Evolutionary conservation across 495 filamentous ascomycete genomes (phyloP).

Genomic region (Aspergillus avenaceus): DNA sequence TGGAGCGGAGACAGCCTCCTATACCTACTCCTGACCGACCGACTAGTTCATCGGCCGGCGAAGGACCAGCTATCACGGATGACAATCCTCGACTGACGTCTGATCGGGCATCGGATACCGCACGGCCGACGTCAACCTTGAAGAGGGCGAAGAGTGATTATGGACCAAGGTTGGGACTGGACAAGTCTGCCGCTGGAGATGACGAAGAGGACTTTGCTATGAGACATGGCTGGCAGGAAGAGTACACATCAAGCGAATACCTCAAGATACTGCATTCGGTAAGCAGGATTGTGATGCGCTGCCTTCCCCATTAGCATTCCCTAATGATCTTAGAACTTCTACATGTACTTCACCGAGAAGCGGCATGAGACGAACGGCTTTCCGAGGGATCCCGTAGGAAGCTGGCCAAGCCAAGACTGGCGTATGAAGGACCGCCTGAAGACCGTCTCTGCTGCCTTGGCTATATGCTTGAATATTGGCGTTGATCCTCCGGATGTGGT

Average conservation of each 20-base stretch:
- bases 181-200: conserved; percentile 25
- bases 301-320: neutral
- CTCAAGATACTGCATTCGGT: conserved; percentile 56
- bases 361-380: conserved; percentile 95
- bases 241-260: conserved; percentile 57
- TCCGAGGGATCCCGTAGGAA: conserved; percentile 60
- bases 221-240: conserved; percentile 60
- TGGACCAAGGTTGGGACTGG: conserved; percentile 43
- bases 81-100: conserved; percentile 23
- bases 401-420: conserved; percentile 80
- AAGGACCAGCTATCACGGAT: conserved; percentile 21
- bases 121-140: conserved; percentile 52
- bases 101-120: conserved; percentile 27
- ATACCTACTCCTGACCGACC: conserved; percentile 23
- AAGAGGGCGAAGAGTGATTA: conserved; percentile 71
- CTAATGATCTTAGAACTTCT: conserved; percentile 56
- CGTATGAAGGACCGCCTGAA: conserved; percentile 94
- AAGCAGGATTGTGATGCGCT: conserved; percentile 13
- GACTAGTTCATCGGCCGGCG: conserved; percentile 33
- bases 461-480: conserved; percentile 93
- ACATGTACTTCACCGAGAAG: conserved; percentile 99
- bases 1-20: conserved; percentile 28
- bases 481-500: conserved; percentile 96
- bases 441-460: conserved; percentile 90
- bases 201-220: conserved; percentile 52